Conservation (phyloP, 306 rosid species). For the Rosa persica region DNA sequence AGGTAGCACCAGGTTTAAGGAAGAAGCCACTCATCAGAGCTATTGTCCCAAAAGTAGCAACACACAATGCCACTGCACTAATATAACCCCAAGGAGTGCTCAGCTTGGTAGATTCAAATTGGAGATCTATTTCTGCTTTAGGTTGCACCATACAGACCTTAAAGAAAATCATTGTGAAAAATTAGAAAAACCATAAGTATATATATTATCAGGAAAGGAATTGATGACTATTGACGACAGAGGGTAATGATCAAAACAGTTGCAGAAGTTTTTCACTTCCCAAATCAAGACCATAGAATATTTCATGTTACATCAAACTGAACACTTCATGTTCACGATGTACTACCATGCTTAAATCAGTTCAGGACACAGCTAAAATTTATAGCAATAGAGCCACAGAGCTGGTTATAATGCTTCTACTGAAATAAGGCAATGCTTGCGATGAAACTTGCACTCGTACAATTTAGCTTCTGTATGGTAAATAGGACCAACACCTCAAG, state of each 20-base stretch:
- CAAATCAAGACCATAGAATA: background rate
- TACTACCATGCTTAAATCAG: background rate
- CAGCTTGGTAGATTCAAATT: slow-evolving; percentile 75
- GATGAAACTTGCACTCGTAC: background rate
- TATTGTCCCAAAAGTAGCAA: slow-evolving; percentile 85
- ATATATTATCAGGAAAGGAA: background rate
- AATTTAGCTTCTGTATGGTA: background rate
- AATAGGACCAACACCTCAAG: slow-evolving; percentile 3
- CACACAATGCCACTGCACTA: slow-evolving; percentile 61
- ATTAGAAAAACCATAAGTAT: background rate
- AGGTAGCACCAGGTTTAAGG: slow-evolving; percentile 84
- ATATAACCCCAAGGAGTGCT: slow-evolving; percentile 80
- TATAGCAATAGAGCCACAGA: background rate
- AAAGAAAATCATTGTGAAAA: background rate
- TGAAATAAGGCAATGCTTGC: background rate
- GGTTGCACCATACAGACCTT: slow-evolving; percentile 96
- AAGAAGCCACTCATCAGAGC: slow-evolving; percentile 92
- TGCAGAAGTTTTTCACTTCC: background rate
- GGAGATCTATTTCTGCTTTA: slow-evolving; percentile 88
- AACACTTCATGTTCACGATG: background rate
- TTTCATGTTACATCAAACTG: background rate
- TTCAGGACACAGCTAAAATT: background rate
- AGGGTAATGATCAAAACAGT: background rate
- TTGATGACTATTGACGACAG: background rate
- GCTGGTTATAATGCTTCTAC: background rate